Evolutionary conservation across 2,329 filamentous ascomycete genomes (phyloP).

Genomic region (Gnomoniopsis sp.): DNA sequence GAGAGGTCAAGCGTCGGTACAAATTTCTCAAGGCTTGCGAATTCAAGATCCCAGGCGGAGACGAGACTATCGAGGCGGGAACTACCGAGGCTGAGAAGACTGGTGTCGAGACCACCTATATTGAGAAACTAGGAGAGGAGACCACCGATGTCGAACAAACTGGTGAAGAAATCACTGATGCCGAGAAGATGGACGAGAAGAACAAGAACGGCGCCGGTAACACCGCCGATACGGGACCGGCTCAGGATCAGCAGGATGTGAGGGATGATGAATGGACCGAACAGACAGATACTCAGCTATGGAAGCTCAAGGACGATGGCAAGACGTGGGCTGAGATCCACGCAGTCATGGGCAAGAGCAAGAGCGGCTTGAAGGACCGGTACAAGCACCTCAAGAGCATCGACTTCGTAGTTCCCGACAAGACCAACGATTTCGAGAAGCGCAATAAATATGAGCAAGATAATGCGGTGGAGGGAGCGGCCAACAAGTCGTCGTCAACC

Average conservation of each 20-base stretch:
- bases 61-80: not conserved
- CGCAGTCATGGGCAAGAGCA: constrained; percentile 4
- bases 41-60: not conserved
- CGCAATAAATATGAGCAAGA: not conserved
- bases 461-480: not conserved
- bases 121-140: not conserved
- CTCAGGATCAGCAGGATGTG: not conserved
- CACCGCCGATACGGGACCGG: not conserved
- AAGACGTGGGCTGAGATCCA: constrained; percentile 18
- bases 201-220: not conserved
- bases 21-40: not conserved
- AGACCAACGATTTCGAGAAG: constrained; percentile 7
- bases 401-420: not conserved
- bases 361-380: constrained; percentile 6
- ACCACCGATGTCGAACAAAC: not conserved
- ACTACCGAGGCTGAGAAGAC: constrained; percentile 4
- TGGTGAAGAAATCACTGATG: not conserved
- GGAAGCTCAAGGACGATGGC: not conserved
- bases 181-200: not conserved
- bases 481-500: not conserved
- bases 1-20: not conserved
- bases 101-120: not conserved
- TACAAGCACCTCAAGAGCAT: constrained; percentile 1
- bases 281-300: not conserved
- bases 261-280: not conserved